Evolutionary conservation across 768 basidiomycete species (phyloP).

Genomic region (Trametes elegans): DNA sequence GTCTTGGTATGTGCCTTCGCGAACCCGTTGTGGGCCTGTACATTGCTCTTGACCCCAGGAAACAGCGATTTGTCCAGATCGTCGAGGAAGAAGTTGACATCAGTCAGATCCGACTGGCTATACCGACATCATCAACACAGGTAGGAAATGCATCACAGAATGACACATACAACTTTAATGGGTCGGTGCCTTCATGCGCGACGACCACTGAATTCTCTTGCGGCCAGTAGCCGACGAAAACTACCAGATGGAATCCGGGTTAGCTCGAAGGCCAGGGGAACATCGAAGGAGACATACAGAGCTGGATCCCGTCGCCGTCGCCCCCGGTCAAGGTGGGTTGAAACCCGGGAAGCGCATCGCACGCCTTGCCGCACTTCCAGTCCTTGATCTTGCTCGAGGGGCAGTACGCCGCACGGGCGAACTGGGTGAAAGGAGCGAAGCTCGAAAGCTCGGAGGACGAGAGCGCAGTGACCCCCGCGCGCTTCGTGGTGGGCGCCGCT

Average conservation of each 20-base stretch:
- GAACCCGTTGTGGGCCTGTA: conserved; percentile 55
- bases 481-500: conserved; percentile 3
- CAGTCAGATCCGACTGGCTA: conserved; percentile 51
- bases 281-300: conserved; percentile 34
- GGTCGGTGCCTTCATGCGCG: conserved; percentile 61
- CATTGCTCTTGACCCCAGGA: conserved; percentile 45
- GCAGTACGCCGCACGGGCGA: conserved; percentile 61
- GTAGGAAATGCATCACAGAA: neutral
- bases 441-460: conserved; percentile 34
- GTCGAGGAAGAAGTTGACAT: conserved; percentile 41
- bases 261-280: neutral
- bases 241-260: conserved; percentile 27
- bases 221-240: conserved; percentile 60
- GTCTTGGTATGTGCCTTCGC: conserved; percentile 47
- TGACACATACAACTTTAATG: conserved; percentile 45
- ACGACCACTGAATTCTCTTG: conserved; percentile 50
- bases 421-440: conserved; percentile 47
- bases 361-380: conserved; percentile 51
- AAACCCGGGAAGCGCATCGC: conserved; percentile 41
- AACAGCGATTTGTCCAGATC: conserved; percentile 48
- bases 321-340: conserved; percentile 47
- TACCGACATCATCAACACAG: neutral
- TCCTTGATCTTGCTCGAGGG: conserved; percentile 33
- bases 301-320: conserved; percentile 46
- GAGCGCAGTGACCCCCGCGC: conserved; percentile 26